phyloP scores from a whole-genome alignment of 805 yeast genomes.

The Candida odintsovae region DNA sequence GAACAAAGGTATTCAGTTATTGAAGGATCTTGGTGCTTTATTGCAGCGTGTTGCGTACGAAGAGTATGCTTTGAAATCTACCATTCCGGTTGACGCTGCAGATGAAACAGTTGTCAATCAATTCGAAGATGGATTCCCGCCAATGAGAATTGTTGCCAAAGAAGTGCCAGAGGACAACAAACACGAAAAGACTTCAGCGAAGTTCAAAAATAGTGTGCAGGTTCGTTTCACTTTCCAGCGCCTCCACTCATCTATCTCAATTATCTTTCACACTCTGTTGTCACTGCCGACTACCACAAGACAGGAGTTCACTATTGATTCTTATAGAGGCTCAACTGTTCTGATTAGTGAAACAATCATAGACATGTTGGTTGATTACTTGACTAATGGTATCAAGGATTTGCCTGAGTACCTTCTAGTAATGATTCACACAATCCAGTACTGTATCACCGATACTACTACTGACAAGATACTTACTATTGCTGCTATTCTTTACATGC shows the following conservation, averaged over 20 bases:
- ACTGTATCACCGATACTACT: constrained; percentile 28
- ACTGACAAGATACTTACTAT: constrained; percentile 29
- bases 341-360: constrained; percentile 31
- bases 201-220: constrained; percentile 57
- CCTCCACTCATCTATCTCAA: constrained; percentile 39
- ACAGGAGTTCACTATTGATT: constrained; percentile 33
- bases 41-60: constrained; percentile 49
- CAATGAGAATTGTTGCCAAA: constrained; percentile 35
- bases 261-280: constrained; percentile 37
- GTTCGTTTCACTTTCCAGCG: constrained; percentile 45
- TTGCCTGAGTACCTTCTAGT: constrained; percentile 30
- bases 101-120: constrained; percentile 34
- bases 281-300: constrained; percentile 42
- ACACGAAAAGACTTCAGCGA: constrained; percentile 45
- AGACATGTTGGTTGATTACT: constrained; percentile 19
- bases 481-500: constrained; percentile 44
- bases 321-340: constrained; percentile 36
- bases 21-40: constrained; percentile 39
- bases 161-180: constrained; percentile 32
- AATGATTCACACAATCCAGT: constrained; percentile 30
- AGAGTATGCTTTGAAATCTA: constrained; percentile 45
- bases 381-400: constrained; percentile 12
- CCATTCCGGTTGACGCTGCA: constrained; percentile 42
- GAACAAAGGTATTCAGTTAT: constrained; percentile 34
- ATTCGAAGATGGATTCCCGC: constrained; percentile 31